Base-by-base conservation (phyloP, 257 asterid species). In the Solanum medicagineum region DNA sequence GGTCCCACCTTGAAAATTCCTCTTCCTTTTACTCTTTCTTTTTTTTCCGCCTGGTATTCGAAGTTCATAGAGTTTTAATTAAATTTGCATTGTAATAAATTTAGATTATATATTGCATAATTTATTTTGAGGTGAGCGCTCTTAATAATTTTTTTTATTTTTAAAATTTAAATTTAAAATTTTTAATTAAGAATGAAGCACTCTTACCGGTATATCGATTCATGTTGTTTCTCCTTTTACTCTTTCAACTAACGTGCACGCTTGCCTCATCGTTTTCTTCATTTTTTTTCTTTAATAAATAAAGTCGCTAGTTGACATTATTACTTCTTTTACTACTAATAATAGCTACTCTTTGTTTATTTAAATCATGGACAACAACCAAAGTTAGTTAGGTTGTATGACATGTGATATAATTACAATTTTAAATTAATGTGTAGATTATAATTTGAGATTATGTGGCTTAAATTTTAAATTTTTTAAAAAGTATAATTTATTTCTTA, bases 211-310 rank as follows among this genome's bases (percentile, higher is more conserved):
- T 29, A 2, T 3, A 29, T 29, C 32, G 2, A 1, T 26, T 26
- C 32, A 2, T 29, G 32, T 29, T 29, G 32, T 2, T 84, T 82
- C 3, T 85, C 69, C 66, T 83, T 86, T 85, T 83, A 81, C 91
- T 87, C 87, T 17, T 62, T 51, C 54, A 85, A 87, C 91, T 91
- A 87, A 88, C 92, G 89, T 91, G 91, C 95, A 93, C 94, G 90
- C 75, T 55, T 85, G 91, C 62, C 65, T 65, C 86, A 68, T 85
- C 86, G 84, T 80, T 60, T 51, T 22, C 70, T 24, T 15, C 49
- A n/a, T 22, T 6, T 47, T 29, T 17, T 16, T 10, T 10, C 22
- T 60, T 60, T n/a, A 60, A 36, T 36, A 36, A 74, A 47, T 45
- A 74, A 47, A 45, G 81, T 47, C 14, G 81, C 1, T 7, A 36